Percentiles rank a stretch among this genome's conserved stretches.
Conservation (phyloP, 139 green algal species). For the Trebouxia sp. region DNA sequence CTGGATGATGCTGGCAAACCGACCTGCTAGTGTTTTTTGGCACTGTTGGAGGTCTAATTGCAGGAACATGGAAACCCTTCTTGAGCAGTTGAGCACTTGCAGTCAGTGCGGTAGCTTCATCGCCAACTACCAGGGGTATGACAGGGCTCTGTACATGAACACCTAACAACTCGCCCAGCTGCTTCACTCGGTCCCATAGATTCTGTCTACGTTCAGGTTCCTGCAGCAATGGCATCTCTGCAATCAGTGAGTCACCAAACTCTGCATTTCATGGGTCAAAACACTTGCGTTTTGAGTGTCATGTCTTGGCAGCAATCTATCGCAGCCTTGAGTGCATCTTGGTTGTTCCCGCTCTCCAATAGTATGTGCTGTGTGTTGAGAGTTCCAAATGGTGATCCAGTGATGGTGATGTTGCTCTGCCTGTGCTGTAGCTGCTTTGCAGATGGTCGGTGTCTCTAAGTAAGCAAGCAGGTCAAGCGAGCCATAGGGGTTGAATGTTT, state of each 20-base stretch:
- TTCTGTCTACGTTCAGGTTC: constrained; percentile 77
- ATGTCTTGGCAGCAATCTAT: too few species aligned
- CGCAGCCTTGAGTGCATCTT: too few species aligned
- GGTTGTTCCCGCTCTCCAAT: too few species aligned
- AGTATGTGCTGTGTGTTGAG: too few species aligned
- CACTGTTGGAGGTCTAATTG: constrained; percentile 93
- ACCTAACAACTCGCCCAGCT: constrained; percentile 50
- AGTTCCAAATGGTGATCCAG: too few species aligned
- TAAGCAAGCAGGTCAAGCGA: too few species aligned
- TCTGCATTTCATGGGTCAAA: too few species aligned
- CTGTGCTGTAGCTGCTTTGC: too few species aligned
- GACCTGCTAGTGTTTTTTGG: constrained; percentile 75
- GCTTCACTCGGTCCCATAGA: constrained; percentile 58
- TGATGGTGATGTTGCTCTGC: too few species aligned
- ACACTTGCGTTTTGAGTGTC: too few species aligned
- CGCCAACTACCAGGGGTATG: constrained; percentile 82
- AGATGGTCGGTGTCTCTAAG: too few species aligned
- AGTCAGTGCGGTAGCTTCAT: constrained; percentile 64
- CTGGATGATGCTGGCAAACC: neutral
- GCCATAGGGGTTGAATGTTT: too few species aligned
- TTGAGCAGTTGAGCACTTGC: constrained; percentile 58
- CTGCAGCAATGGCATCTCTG: constrained; percentile 39
- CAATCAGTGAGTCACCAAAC: neutral
- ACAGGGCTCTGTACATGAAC: constrained; percentile 75
- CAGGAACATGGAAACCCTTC: constrained; percentile 83